Conservation (phyloP, 176 grass and related monocot genomes). For the Musa itinerans region DNA sequence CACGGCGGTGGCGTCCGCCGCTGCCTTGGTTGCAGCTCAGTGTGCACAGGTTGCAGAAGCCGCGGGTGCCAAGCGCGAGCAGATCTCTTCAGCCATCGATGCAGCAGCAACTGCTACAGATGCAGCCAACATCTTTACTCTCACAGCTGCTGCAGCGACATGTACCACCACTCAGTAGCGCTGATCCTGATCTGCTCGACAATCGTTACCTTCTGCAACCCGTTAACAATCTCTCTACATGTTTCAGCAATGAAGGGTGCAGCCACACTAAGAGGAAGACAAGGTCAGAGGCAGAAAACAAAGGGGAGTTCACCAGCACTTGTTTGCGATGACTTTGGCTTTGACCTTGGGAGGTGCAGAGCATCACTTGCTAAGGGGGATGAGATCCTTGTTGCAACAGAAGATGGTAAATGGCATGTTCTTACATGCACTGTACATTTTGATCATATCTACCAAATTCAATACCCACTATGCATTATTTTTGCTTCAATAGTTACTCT, state of each 20-base stretch:
- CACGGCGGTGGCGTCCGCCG: slow-evolving; percentile 63
- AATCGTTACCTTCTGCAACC: not conserved
- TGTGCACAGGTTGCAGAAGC: slow-evolving; percentile 79
- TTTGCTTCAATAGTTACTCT: not conserved
- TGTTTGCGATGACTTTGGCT: slow-evolving; percentile 50
- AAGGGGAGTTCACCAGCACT: slow-evolving; percentile 36
- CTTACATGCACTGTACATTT: not conserved
- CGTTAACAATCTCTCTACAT: not conserved
- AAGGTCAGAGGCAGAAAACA: slow-evolving; percentile 25
- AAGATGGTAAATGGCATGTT: slow-evolving; percentile 42
- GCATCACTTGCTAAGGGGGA: slow-evolving; percentile 84
- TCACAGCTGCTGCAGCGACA: slow-evolving; percentile 83
- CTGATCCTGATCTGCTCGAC: not conserved
- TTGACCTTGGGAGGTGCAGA: slow-evolving; percentile 63
- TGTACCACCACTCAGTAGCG: not conserved
- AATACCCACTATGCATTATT: too few relatives aligned
- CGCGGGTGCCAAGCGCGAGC: slow-evolving; percentile 59
- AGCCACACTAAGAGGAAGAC: slow-evolving; percentile 55
- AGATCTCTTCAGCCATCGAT: slow-evolving; percentile 49
- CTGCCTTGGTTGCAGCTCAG: slow-evolving; percentile 73
- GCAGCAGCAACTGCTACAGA: slow-evolving; percentile 59
- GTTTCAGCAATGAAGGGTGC: slow-evolving; percentile 74
- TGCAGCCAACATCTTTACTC: slow-evolving; percentile 69
- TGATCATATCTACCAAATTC: not conserved
- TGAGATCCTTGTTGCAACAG: slow-evolving; percentile 73